Evolutionary conservation across 768 basidiomycete genomes (phyloP).

Genomic region (Russula vinacea): DNA sequence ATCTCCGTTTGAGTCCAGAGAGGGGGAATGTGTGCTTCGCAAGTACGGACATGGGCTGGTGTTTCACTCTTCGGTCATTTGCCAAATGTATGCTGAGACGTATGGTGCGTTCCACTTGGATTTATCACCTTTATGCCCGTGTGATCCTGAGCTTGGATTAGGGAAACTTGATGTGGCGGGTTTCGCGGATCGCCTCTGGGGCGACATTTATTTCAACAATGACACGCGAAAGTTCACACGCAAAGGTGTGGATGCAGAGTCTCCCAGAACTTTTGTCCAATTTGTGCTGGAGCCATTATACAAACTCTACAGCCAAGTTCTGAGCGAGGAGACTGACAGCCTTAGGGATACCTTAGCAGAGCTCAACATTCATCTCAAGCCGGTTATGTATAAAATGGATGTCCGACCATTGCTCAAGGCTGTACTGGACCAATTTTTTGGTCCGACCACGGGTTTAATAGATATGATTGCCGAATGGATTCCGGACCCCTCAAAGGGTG

Average conservation of each 20-base stretch:
- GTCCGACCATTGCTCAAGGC: slow-evolving; percentile 91
- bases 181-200: slow-evolving; percentile 93
- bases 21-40: slow-evolving; percentile 96
- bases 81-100: slow-evolving; percentile 95
- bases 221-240: slow-evolving; percentile 87
- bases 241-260: slow-evolving; percentile 75
- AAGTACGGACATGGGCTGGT: slow-evolving; percentile 96
- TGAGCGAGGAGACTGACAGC: slow-evolving; percentile 90
- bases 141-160: slow-evolving; percentile 32
- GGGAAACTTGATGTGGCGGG: slow-evolving; percentile 77
- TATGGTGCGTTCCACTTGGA: slow-evolving; percentile 54
- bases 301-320: slow-evolving; percentile 92
- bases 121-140: background rate
- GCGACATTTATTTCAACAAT: slow-evolving; percentile 91
- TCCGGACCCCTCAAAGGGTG: slow-evolving; percentile 68
- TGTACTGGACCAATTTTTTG: slow-evolving; percentile 94
- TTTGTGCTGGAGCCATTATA: slow-evolving; percentile 96
- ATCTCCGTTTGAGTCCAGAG: slow-evolving; percentile 87
- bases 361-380: slow-evolving; percentile 83
- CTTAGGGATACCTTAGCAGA: slow-evolving; percentile 74
- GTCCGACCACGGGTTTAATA: slow-evolving; percentile 81
- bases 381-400: slow-evolving; percentile 98
- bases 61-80: slow-evolving; percentile 91
- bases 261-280: slow-evolving; percentile 84
- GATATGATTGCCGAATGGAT: slow-evolving; percentile 91